Evolutionary conservation across 2,329 filamentous ascomycete species (phyloP), one percentile per base, ranked within the genome.

Genomic region (Claviceps maximensis): DNA sequence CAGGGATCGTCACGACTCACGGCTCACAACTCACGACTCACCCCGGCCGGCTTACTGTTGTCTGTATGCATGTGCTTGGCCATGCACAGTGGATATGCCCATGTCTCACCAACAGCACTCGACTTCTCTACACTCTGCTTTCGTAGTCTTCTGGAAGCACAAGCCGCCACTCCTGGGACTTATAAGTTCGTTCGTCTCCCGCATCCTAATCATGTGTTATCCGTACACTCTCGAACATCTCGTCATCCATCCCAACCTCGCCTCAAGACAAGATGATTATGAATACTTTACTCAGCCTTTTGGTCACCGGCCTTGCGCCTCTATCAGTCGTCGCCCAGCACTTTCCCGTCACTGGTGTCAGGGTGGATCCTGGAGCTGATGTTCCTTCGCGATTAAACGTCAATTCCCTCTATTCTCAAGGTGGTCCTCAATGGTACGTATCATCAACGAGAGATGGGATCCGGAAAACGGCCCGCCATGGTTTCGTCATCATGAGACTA

Each of bases 311-410:
- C 50, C 54, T 55, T 44, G 58, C 57, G 52, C 53, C 60, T 41
- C 49, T 61, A 21, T 58, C 59, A 48, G 60, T 58, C 51, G 50
- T 51, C 49, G 64, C 58, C 46, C 57, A 65, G 49, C 60, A 57
- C 36, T 59, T 62, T 50, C 61, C 65, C 19, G 57, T 76, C 8
- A 67, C 67, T 23, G 74, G 75, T 49, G 65, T 66, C 45, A 58
- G 60, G 19, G 64, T 74, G 53, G 62, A 69, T 55, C 46, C 54
- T 21, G 71, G 70, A 15, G 69, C 69, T 3, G 65, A 69, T 49
- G 65, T 70, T 27, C 77, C 77, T 7, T 53, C 64, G 44, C 70
- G 77, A 51, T 63, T 65, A 54, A 73, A 75, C 55, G 74, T 80
- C 56, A 74, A 76, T 57, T 65, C 69, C 5, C 59, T 80, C 9